Conservation (phyloP, 202 grass and related monocot species). For the Schoenoplectus tabernaemontani region DNA sequence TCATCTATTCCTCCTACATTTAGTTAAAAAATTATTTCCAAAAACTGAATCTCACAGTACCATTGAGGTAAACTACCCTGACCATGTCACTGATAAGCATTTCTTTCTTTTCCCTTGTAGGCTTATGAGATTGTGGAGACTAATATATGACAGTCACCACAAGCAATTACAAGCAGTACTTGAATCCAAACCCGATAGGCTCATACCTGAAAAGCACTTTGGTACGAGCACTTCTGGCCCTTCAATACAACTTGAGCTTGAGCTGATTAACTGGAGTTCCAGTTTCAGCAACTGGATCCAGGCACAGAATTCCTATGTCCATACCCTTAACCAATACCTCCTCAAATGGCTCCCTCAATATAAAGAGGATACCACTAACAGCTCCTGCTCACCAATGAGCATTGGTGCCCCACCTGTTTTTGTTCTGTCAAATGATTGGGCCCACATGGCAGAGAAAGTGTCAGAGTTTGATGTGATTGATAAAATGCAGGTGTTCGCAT, state of each 20-base stretch:
- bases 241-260: constrained; percentile 56
- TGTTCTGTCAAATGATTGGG: constrained; percentile 73
- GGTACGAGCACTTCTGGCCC: constrained; percentile 40
- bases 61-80: not conserved
- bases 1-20: not conserved
- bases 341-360: constrained; percentile 75
- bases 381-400: constrained; percentile 43
- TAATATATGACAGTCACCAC: constrained; percentile 59
- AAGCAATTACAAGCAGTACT: constrained; percentile 71
- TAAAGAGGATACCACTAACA: constrained; percentile 60
- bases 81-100: not conserved
- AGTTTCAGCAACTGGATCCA: constrained; percentile 72
- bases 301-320: constrained; percentile 69
- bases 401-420: constrained; percentile 73
- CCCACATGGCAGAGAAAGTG: constrained; percentile 44
- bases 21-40: not conserved
- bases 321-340: constrained; percentile 69
- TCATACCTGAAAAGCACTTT: constrained; percentile 46
- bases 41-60: not conserved
- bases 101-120: constrained; percentile 42
- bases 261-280: constrained; percentile 80
- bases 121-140: constrained; percentile 75
- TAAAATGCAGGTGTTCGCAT: constrained; percentile 51
- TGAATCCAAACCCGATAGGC: constrained; percentile 56
- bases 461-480: constrained; percentile 43